Base-by-base conservation (phyloP, 1,284 basidiomycete genomes). In the Cryptococcus wingfieldii region DNA sequence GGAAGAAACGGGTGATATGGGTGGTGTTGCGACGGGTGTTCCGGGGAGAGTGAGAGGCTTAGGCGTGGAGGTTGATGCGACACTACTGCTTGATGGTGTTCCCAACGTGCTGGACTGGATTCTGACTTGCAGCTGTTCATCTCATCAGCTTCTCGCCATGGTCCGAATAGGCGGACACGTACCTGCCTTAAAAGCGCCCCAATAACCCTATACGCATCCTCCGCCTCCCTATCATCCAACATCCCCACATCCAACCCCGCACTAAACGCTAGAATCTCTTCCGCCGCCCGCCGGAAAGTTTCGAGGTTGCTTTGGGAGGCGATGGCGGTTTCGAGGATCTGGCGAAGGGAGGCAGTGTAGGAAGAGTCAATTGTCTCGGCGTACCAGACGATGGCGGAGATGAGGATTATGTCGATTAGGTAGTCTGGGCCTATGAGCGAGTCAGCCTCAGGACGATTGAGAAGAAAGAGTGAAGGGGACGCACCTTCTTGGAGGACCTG, bases 391-490 rank as follows among this genome's bases (percentile, higher is more conserved):
- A 69, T 60, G 2, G 56, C 50, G 25, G 66, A 63, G 38, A 71
- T 56, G 13, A 69, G 52, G 44, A 55, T 55, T 2, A 69, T 54
- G 51, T 71, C 66, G 19, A 71, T 63, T 19, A 71, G 54, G 53
- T 69, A 71, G 44, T 69, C 69, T 4, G 69, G 65, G 14, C 68
- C 69, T 65, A 50, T 13, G 19, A 34, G 31, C 31, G 31, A 31
- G 31, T 19, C 19, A 19, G 19, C 2, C 19, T 19, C 19, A 1
- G 19, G 19, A 19, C 19, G 19, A 1, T 19, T 19, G 19, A 19
- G 19, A 19, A 19, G 19, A 19, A 19, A 19, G 31, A 19, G 19
- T 1, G 42, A 25, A 19, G n/a, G 19, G 42, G 38, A 34, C 50
- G 55, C 38, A 66, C 66, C 64, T 57, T 68, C 66, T 44, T 60